Base-by-base conservation (phyloP, 768 basidiomycete species). In the Agrocybe pediades region DNA sequence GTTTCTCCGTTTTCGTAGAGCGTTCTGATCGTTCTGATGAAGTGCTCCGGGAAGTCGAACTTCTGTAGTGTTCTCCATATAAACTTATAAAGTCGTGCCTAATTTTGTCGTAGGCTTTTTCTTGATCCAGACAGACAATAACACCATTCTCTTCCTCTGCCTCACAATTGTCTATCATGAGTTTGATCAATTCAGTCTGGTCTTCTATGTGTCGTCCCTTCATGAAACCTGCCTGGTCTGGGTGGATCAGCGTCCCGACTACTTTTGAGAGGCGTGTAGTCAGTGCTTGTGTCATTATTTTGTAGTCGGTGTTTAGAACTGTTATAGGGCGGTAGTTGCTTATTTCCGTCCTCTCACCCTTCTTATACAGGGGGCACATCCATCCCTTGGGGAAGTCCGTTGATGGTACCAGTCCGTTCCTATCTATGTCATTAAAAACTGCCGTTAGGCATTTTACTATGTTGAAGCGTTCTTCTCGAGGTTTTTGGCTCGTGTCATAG, bases 361-460 rank as follows among this genome's bases (percentile, higher is more conserved):
- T 78, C 27, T 79, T 79, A 51, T 72, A 79, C 0, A 79, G 24
- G 0, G 70, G 74, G 64, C 72, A 71, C 64, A 74, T 68, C 71
- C 68, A 70, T 0, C 76, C 76, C 5, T 63, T 41, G 0, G 66
- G 21, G 45, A 74, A 80, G 0, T 19, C 1, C 0, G 62, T 54
- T 0, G 9, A 2, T 0, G 17, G 1, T 0, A 7, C 30, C 0
- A 68, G 2, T 0, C 74, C 71, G 30, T 70, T 0, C 1, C 2
- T 0, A 49, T 68, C 50, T 0, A 76, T 74, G 27, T 75, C 62
- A 9, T 66, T 65, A 47, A 48, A 68, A 0, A 65, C 57, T 23
- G 1, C 19, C 6, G 44, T 50, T 1, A 70, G 54, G 24, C 54
- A 44, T n/a, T 36, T 36, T 4, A 36, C 11, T 36, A 36, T 36